Percentiles rank a stretch among this genome's conserved stretches.
Conservation (phyloP, 768 basidiomycete species). For the Lactarius pseudohatsudake region DNA sequence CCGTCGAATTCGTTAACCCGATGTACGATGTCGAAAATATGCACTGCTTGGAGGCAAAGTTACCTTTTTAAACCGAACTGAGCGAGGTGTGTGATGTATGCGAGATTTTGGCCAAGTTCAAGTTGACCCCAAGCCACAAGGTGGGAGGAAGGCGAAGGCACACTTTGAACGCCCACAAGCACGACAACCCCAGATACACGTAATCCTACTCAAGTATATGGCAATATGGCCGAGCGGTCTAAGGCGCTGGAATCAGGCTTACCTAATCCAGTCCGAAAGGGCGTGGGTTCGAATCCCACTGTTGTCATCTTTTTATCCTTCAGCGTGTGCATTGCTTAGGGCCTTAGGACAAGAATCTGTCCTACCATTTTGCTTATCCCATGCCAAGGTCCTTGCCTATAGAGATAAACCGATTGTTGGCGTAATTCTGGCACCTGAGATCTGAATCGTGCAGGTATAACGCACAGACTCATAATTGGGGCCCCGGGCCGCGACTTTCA, state of each 20-base stretch:
- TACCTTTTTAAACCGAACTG: not conserved
- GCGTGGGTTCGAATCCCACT: constrained; percentile 54
- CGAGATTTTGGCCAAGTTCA: not conserved
- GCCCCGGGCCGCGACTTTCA: no score
- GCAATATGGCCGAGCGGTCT: constrained; percentile 33
- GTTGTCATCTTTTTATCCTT: constrained; percentile 31
- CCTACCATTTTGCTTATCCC: no score
- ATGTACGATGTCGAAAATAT: not conserved
- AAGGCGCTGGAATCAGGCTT: constrained; percentile 32
- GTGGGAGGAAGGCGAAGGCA: not conserved
- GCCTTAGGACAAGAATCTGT: no score
- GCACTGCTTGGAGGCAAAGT: not conserved
- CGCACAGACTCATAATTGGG: no score
- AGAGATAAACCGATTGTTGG: no score
- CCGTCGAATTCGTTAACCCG: not conserved
- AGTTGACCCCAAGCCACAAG: not conserved
- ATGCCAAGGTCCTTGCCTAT: no score
- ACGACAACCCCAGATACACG: not conserved
- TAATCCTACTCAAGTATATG: not conserved
- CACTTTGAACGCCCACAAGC: not conserved
- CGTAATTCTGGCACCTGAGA: not conserved
- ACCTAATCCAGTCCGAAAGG: constrained; percentile 37
- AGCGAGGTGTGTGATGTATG: not conserved
- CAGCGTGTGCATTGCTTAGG: no score
- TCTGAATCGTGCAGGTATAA: no score